Conservation (phyloP, 805 yeast genomes). For the Metschnikowia aberdeeniae region DNA sequence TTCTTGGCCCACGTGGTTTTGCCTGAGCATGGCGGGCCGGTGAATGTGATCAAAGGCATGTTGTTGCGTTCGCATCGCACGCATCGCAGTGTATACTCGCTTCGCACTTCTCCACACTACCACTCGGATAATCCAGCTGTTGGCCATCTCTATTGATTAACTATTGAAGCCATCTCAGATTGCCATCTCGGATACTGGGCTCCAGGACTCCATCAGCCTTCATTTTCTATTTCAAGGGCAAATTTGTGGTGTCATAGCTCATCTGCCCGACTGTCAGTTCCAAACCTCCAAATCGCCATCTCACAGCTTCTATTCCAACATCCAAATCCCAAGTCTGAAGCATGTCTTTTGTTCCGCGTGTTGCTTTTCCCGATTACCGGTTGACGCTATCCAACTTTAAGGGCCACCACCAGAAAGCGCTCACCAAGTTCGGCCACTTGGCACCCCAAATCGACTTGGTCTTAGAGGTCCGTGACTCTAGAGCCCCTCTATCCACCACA, state of each 20-base stretch:
- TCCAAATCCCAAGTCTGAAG: background rate
- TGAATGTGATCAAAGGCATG: conserved; percentile 83
- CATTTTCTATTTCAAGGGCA: too few species aligned
- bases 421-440: conserved; percentile 58
- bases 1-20: conserved; percentile 70
- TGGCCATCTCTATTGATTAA: too few species aligned
- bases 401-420: conserved; percentile 85
- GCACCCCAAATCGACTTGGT: conserved; percentile 80
- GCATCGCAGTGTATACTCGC: too few species aligned
- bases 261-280: background rate
- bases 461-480: conserved; percentile 78
- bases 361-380: conserved; percentile 67
- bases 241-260: too few species aligned
- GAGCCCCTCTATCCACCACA: conserved; percentile 85
- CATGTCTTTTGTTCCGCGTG: conserved; percentile 60
- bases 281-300: background rate
- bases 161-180: too few species aligned
- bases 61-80: too few species aligned
- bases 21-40: conserved; percentile 86
- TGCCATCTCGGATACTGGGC: too few species aligned
- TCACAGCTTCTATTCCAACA: too few species aligned
- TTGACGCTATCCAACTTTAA: conserved; percentile 74
- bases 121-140: too few species aligned
- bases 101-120: background rate
- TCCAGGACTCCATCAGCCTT: too few species aligned